Base-by-base conservation (phyloP, 768 basidiomycete genomes). In the Chalciporus piperatus region DNA sequence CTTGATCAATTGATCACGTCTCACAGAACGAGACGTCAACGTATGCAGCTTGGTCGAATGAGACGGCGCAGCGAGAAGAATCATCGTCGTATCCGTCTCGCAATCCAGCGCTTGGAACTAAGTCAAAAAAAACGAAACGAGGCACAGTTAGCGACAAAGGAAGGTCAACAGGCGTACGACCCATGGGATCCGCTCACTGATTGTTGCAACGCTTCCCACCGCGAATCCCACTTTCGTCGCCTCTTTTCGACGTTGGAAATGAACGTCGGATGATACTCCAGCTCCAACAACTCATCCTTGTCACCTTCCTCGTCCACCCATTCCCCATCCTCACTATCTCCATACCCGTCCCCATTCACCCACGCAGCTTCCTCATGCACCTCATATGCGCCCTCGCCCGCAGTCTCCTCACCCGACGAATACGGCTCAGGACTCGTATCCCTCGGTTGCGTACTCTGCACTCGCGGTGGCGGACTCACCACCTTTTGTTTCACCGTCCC, bases 381-480 rank as follows among this genome's bases (percentile, higher is more conserved):
- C 9, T 72, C 72, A 50, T 69, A 72, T 16, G 61, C 64, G 6
- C 71, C 80, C 61, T 89, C 89, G 0, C 87, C 89, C 1, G 87
- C 87, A 1, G 85, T 89, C 67, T 89, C 87, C 63, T 91, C 89
- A 1, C 87, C 87, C 16, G 81, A 84, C 1, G 84, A 83, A 10
- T 83, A 85, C 41, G 80, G 77, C 70, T 90, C 89, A 0, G 87
- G 88, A 55, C 84, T 89, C 11, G 88, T 90, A 57, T 91, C 89
- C 38, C 88, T 72, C 7, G 89, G 88, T 59, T 90, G 87, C 0
- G 89, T 92, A 59, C 87, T 90, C 59, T 89, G 85, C 16, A 91
- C 89, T 12, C 89, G 76, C 10, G 86, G 87, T 1, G 89, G 89
- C 1, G 83, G 85, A 61, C 83, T 83, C 32, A 83, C 69, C 46